These are phyloP conservation scores for Lactarius akahatsu DNA, from an alignment of 768 basidiomycete genomes.

Conservation along the genomic window DNA sequence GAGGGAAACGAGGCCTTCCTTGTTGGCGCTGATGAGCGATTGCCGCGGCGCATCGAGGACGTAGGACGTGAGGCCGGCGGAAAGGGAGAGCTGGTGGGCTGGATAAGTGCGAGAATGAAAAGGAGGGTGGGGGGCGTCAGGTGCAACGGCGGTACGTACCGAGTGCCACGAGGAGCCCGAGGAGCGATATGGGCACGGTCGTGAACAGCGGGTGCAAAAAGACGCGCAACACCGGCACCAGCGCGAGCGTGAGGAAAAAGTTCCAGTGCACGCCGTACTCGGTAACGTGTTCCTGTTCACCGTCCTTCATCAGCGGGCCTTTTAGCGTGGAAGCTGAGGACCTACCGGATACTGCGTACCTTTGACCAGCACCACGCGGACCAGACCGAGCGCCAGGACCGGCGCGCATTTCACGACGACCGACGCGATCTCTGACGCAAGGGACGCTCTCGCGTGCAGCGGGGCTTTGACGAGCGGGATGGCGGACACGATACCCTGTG, in stretches of 20 bases:
- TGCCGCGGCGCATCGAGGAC: slow-evolving; percentile 64
- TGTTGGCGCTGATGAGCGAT: slow-evolving; percentile 73
- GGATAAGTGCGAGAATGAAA: not conserved
- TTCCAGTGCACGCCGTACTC: slow-evolving; percentile 99
- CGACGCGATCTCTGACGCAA: slow-evolving; percentile 50
- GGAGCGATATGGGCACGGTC: slow-evolving; percentile 53
- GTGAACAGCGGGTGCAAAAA: slow-evolving; percentile 65
- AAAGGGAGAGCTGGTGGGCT: slow-evolving; percentile 75
- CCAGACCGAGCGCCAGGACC: slow-evolving; percentile 66
- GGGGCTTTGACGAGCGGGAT: slow-evolving; percentile 72
- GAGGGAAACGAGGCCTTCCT: slow-evolving; percentile 87
- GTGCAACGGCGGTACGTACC: slow-evolving; percentile 40
- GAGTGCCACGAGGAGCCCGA: slow-evolving; percentile 61
- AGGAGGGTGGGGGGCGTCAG: not conserved
- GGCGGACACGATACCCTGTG: slow-evolving; percentile 90
- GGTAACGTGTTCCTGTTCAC: slow-evolving; percentile 79
- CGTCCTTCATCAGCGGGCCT: slow-evolving; percentile 5
- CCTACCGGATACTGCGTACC: slow-evolving; percentile 90
- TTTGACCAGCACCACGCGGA: slow-evolving; percentile 85
- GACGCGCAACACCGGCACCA: slow-evolving; percentile 73
- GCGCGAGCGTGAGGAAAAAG: slow-evolving; percentile 91
- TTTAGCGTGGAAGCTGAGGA: not conserved
- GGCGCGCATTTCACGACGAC: slow-evolving; percentile 63
- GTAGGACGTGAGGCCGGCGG: slow-evolving; percentile 58
- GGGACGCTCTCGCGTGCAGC: slow-evolving; percentile 47